A percentile compares a stretch with the other conserved stretches of the same genome.
Evolutionary conservation across 1,284 basidiomycete genomes (phyloP).

Genomic region (Gastroboletus turbinatus): DNA sequence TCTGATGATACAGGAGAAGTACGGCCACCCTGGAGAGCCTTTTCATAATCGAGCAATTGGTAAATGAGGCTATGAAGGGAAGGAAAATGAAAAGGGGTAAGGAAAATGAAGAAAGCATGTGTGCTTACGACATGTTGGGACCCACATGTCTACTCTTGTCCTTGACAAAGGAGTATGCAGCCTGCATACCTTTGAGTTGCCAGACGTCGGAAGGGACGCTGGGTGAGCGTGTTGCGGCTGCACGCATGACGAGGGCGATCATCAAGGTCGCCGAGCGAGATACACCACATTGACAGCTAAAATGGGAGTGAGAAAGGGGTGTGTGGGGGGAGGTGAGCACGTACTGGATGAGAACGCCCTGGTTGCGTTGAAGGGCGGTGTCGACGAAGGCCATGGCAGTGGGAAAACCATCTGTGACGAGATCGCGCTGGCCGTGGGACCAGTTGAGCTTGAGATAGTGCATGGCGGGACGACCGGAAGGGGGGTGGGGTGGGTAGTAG

Average conservation of each 20-base stretch:
- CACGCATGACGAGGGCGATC: constrained; percentile 94
- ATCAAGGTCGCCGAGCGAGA: constrained; percentile 91
- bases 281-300: constrained; percentile 93
- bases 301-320: constrained; percentile 18
- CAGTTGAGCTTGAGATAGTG: constrained; percentile 92
- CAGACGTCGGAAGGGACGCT: constrained; percentile 72
- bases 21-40: constrained; percentile 60
- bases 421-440: constrained; percentile 91
- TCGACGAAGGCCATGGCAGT: constrained; percentile 83
- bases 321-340: constrained; percentile 33
- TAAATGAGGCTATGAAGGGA: constrained; percentile 78
- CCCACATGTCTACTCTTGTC: constrained; percentile 85
- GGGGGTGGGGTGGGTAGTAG: constrained; percentile 62
- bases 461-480: constrained; percentile 70
- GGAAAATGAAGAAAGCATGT: constrained; percentile 22
- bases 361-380: constrained; percentile 66
- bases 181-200: constrained; percentile 88
- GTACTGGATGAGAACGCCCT: constrained; percentile 87
- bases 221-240: constrained; percentile 72
- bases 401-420: constrained; percentile 78
- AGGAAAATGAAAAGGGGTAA: constrained; percentile 19
- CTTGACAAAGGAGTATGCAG: constrained; percentile 90
- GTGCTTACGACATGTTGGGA: constrained; percentile 92
- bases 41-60: constrained; percentile 93
- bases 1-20: constrained; percentile 54